Conservation (phyloP, 768 basidiomycete genomes). For the Galerina marginata region DNA sequence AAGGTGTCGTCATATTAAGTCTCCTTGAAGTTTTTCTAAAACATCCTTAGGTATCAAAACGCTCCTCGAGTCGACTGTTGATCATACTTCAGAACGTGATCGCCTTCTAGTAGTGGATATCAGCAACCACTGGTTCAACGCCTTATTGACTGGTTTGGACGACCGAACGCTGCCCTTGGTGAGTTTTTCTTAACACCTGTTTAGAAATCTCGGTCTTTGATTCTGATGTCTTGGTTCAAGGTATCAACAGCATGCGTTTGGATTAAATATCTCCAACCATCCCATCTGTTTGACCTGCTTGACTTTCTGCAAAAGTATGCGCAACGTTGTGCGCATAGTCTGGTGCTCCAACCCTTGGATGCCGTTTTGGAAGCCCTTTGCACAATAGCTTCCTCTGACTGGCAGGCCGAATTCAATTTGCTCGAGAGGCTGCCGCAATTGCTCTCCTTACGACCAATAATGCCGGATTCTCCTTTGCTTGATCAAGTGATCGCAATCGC, state of each 20-base stretch:
- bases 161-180: background rate
- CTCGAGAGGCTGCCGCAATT: slow-evolving; percentile 41
- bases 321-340: slow-evolving; percentile 6
- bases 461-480: slow-evolving; percentile 42
- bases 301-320: slow-evolving; percentile 36
- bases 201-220: background rate
- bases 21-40: background rate
- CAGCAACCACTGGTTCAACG: slow-evolving; percentile 48
- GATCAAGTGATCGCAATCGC: slow-evolving; percentile 54
- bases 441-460: slow-evolving; percentile 37
- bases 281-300: slow-evolving; percentile 49
- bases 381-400: slow-evolving; percentile 21
- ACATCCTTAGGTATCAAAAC: slow-evolving; percentile 41
- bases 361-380: slow-evolving; percentile 43
- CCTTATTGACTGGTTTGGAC: slow-evolving; percentile 18
- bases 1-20: slow-evolving; percentile 35
- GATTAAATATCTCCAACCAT: slow-evolving; percentile 57
- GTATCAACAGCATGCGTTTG: slow-evolving; percentile 45
- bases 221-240: slow-evolving; percentile 16
- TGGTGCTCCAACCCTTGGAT: slow-evolving; percentile 33
- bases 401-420: slow-evolving; percentile 32
- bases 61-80: slow-evolving; percentile 46
- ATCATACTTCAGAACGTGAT: slow-evolving; percentile 42
- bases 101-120: slow-evolving; percentile 44
- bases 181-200: slow-evolving; percentile 19